Base-by-base conservation (phyloP, 2,329 filamentous ascomycete species). In the Anisogramma anomala region DNA sequence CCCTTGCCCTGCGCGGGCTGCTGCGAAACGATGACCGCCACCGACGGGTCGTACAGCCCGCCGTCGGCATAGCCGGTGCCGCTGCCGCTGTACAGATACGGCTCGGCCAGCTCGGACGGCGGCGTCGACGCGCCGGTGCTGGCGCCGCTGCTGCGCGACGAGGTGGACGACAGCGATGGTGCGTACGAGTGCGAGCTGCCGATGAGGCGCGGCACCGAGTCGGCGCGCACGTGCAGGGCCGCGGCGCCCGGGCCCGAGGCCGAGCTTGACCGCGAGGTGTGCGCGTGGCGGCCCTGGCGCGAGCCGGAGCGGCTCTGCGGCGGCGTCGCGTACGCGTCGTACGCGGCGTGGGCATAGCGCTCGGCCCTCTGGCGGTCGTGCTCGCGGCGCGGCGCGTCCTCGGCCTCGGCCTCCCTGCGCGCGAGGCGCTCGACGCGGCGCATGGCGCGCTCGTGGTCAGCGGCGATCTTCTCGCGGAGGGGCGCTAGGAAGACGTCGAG, bases 401-500 rank as follows among this genome's bases (percentile, higher is more conserved):
- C 43, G 27, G 45, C 46, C 11, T 39, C 45, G 17, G 41, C 36
- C 19, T 15, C 17, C 2, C 23, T 32, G 18, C 35, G 33, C 30
- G 39, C 36, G 30, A 39, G 41, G 30, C 41, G 53, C 46, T 53
- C 54, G 41, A 55, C 57, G 50, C 70, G 65, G 49, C 67, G 63
- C 52, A 69, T 58, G 59, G 68, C 69, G 51, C 68, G 67, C 40
- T 61, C 60, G 51, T 74, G 64, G 55, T 68, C 64, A 33, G 66
- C 66, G 48, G 66, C 61, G 41, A 79, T 65, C 46, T 73, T 68
- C 33, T 67, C 58, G 47, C 88, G 83, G 56, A 96, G 84, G 20
- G 89, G 89, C 25, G 79, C 79, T 33, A 98, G 74, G 71, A 96
- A 96, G 31, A 75, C 75, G 53, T 95, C 86, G 30, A 96, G 72